A percentile compares a stretch with the other conserved stretches of the same genome.
Conservation (phyloP, 441 rosid genomes). For the Aleurites moluccanus region DNA sequence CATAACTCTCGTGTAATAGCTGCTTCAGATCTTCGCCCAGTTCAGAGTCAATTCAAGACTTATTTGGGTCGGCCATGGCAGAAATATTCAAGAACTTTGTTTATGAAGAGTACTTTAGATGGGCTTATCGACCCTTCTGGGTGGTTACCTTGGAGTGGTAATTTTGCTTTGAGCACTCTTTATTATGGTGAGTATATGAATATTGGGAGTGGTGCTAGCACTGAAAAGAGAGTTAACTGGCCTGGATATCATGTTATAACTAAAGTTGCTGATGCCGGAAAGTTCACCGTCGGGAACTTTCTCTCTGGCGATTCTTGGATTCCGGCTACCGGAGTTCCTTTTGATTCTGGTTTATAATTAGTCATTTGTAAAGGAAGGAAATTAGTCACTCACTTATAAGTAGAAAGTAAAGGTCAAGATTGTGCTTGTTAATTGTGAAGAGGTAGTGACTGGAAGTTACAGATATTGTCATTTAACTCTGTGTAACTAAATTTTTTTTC, state of each 20-base stretch:
- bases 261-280: conserved; percentile 44
- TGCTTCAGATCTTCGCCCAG: conserved; percentile 49
- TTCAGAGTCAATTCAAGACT: conserved; percentile 44
- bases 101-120: conserved; percentile 58
- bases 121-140: conserved; percentile 63
- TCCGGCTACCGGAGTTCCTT: conserved; percentile 64
- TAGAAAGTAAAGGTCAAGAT: background rate
- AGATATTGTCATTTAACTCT: no score
- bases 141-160: conserved; percentile 78
- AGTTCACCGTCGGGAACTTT: conserved; percentile 64
- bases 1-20: conserved; percentile 73
- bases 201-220: conserved; percentile 59
- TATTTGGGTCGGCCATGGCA: conserved; percentile 95
- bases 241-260: conserved; percentile 63
- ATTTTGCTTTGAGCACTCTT: conserved; percentile 60
- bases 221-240: conserved; percentile 63
- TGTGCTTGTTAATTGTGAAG: background rate
- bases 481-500: no score
- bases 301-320: conserved; percentile 70
- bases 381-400: no score
- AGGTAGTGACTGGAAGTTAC: background rate
- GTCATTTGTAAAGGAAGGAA: background rate
- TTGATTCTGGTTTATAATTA: conserved; percentile 41
- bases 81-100: conserved; percentile 62
- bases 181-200: conserved; percentile 78